Conservation (phyloP, 495 filamentous ascomycete species). For the Amorphotheca resinae region DNA sequence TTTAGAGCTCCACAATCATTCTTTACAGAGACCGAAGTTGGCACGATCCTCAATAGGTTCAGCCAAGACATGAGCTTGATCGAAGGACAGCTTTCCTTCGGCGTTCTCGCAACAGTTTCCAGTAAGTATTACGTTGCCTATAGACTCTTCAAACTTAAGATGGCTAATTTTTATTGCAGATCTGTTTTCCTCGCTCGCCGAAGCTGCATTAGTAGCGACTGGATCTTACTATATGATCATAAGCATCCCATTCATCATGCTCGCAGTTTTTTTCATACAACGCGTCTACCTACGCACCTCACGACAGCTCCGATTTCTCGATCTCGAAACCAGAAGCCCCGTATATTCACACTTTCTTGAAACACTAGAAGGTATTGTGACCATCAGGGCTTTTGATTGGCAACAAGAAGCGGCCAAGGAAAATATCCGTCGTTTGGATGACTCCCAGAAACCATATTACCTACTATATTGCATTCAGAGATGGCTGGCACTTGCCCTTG, state of each 20-base stretch:
- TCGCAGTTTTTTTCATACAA: slow-evolving; percentile 39
- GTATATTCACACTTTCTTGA: slow-evolving; percentile 35
- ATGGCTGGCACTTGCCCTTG: slow-evolving; percentile 38
- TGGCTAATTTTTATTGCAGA: slow-evolving; percentile 7
- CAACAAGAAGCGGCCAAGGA: slow-evolving; percentile 29
- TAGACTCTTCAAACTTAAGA: background rate
- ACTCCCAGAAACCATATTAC: slow-evolving; percentile 35
- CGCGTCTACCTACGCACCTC: slow-evolving; percentile 52
- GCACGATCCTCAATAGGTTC: slow-evolving; percentile 25
- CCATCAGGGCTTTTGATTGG: slow-evolving; percentile 39
- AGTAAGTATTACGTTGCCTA: slow-evolving; percentile 10
- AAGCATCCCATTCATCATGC: slow-evolving; percentile 14
- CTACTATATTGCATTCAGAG: slow-evolving; percentile 40
- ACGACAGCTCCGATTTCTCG: slow-evolving; percentile 48
- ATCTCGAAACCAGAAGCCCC: slow-evolving; percentile 31
- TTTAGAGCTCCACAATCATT: slow-evolving; percentile 18
- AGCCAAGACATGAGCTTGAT: slow-evolving; percentile 27
- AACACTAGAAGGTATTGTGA: slow-evolving; percentile 33
- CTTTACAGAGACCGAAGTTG: slow-evolving; percentile 18
- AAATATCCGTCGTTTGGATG: slow-evolving; percentile 40
- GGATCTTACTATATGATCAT: slow-evolving; percentile 16
- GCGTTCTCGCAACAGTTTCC: slow-evolving; percentile 10
- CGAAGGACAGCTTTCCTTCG: slow-evolving; percentile 18
- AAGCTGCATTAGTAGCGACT: background rate
- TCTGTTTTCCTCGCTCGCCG: background rate